Percentiles rank a stretch among this genome's conserved stretches.
These are phyloP conservation scores for Trichothecium sympodiale DNA, from an alignment of 2,329 filamentous ascomycete species.

Conservation along the genomic window DNA sequence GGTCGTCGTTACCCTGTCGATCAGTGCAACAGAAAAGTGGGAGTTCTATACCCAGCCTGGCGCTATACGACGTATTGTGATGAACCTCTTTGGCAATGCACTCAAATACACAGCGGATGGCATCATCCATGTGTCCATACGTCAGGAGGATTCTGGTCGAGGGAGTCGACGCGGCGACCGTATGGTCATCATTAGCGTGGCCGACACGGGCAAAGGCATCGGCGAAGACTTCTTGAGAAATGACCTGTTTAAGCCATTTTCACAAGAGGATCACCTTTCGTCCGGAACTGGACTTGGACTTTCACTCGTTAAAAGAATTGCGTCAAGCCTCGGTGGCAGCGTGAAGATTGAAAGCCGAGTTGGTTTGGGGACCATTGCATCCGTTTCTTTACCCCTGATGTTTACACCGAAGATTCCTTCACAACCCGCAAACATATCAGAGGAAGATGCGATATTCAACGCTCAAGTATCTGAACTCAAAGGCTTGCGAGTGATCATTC, in stretches of 20 bases:
- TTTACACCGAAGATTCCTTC: no score
- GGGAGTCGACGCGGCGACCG: no score
- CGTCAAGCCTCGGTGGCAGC: constrained; percentile 38
- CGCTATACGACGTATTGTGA: constrained; percentile 39
- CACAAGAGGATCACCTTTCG: constrained; percentile 50
- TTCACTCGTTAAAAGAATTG: constrained; percentile 50
- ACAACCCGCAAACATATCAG: no score
- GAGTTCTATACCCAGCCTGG: constrained; percentile 42
- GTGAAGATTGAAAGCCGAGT: no score
- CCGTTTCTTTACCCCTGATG: no score
- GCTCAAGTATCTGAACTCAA: no score
- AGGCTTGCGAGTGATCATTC: no score
- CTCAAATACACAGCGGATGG: constrained; percentile 49
- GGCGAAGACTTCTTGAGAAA: constrained; percentile 48
- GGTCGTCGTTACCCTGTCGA: constrained; percentile 39
- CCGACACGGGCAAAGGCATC: constrained; percentile 56
- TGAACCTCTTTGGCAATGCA: constrained; percentile 53
- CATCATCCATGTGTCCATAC: constrained; percentile 30
- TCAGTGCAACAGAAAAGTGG: constrained; percentile 34
- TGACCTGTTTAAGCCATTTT: constrained; percentile 49
- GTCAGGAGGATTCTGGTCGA: constrained; percentile 9
- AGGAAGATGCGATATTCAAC: no score
- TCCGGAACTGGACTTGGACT: constrained; percentile 52
- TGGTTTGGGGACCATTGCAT: no score
- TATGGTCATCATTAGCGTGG: constrained; percentile 30